Evolutionary conservation across 1,139 yeast species (phyloP).

Genomic region (Torulaspora globosa): DNA sequence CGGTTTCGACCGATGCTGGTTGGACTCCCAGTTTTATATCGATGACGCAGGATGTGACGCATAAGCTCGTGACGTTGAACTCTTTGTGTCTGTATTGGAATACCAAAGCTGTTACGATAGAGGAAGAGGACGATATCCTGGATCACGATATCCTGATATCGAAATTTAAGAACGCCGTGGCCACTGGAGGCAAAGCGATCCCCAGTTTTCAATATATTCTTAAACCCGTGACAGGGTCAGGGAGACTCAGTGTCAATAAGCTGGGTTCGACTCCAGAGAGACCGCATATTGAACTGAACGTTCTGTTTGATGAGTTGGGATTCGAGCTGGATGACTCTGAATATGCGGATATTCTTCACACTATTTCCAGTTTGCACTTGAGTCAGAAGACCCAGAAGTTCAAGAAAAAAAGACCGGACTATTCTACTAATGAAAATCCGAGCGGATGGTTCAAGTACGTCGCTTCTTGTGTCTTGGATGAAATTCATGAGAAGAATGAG

Average conservation of each 20-base stretch:
- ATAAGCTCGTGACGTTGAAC: conserved; percentile 72
- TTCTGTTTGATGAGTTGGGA: conserved; percentile 84
- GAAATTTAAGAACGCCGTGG: conserved; percentile 41
- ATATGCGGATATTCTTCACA: conserved; percentile 75
- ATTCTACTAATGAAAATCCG: conserved; percentile 62
- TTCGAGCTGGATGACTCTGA: conserved; percentile 80
- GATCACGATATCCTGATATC: conserved; percentile 39
- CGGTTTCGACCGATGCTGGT: conserved; percentile 77
- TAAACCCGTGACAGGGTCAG: conserved; percentile 86
- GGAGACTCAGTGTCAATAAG: conserved; percentile 78
- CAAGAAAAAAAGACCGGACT: conserved; percentile 64
- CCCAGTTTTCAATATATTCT: conserved; percentile 59
- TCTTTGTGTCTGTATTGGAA: conserved; percentile 83
- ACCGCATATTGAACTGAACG: conserved; percentile 74
- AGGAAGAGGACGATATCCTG: conserved; percentile 11
- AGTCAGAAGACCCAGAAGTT: conserved; percentile 72
- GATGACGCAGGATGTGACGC: conserved; percentile 60
- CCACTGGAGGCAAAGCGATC: conserved; percentile 36
- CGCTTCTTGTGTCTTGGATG: conserved; percentile 65
- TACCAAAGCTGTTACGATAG: conserved; percentile 54
- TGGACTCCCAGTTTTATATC: conserved; percentile 89
- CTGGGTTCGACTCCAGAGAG: conserved; percentile 59
- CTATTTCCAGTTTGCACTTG: conserved; percentile 78
- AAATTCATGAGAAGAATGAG: conserved; percentile 73
- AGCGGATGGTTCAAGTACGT: conserved; percentile 78